Percentiles rank a stretch among this genome's conserved stretches.
phyloP scores from a whole-genome alignment of 306 rosid species.

The Rubus parviflorus region DNA sequence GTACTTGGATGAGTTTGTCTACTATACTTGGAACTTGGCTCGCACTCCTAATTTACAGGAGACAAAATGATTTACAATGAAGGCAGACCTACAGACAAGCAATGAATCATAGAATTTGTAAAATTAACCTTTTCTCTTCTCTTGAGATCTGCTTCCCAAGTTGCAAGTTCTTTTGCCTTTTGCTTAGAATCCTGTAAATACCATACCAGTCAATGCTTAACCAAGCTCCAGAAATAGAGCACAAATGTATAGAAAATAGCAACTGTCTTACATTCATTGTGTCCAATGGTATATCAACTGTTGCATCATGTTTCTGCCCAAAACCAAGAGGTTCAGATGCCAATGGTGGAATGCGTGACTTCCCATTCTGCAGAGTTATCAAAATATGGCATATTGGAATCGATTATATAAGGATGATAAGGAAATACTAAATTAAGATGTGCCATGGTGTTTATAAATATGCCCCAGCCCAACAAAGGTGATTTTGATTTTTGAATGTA shows the following conservation, averaged over 20 bases:
- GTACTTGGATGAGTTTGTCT: background rate
- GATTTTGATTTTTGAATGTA: background rate
- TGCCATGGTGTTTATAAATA: background rate
- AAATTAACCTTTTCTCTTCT: conserved; percentile 70
- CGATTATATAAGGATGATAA: background rate
- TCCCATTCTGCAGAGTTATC: conserved; percentile 63
- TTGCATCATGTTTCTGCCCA: conserved; percentile 90
- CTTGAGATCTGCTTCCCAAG: conserved; percentile 89
- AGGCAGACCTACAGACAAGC: conserved; percentile 9
- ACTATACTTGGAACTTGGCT: background rate
- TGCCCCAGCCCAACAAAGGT: background rate
- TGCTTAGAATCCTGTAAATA: conserved; percentile 69
- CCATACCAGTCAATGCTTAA: conserved; percentile 22
- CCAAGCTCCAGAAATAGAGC: conserved; percentile 23
- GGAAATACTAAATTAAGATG: background rate
- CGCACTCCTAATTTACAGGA: background rate
- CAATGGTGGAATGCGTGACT: conserved; percentile 62
- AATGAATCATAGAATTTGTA: conserved; percentile 6
- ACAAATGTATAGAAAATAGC: conserved; percentile 12
- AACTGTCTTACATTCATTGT: conserved; percentile 52
- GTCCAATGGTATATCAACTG: conserved; percentile 88
- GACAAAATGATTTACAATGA: conserved; percentile 1
- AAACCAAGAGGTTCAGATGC: conserved; percentile 67
- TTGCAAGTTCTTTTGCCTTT: conserved; percentile 80
- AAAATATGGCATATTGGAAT: conserved; percentile 2